phyloP scores from a whole-genome alignment of 805 yeast species.

The Myxozyma geophila region DNA sequence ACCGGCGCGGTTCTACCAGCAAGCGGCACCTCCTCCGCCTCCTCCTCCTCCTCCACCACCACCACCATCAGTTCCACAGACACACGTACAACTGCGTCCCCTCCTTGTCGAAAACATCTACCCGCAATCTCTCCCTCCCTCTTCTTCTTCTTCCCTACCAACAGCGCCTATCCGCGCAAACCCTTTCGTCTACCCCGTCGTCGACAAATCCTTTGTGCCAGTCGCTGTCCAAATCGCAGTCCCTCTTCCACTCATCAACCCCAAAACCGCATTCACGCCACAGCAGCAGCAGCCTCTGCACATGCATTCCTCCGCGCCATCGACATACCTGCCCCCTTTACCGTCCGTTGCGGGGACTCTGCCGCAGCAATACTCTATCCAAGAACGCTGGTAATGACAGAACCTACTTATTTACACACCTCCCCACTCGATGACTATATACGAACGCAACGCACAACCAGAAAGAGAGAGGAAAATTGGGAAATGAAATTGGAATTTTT shows the following conservation, averaged over 20 bases:
- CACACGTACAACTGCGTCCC: background rate
- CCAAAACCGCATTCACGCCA: no score
- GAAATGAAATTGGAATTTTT: no score
- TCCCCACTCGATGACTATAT: no score
- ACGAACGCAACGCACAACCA: no score
- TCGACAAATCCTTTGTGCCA: constrained; percentile 19
- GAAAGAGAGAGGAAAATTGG: no score
- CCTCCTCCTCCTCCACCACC: background rate
- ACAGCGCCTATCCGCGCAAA: constrained; percentile 8
- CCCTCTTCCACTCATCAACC: background rate
- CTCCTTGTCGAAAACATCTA: constrained; percentile 5
- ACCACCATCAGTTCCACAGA: background rate
- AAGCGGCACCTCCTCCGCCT: constrained; percentile 5
- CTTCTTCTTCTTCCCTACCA: background rate
- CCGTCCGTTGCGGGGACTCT: no score
- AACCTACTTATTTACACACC: no score
- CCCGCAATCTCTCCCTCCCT: background rate
- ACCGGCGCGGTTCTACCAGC: background rate
- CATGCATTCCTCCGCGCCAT: no score
- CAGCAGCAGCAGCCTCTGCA: no score
- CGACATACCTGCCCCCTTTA: no score
- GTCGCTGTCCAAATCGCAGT: background rate
- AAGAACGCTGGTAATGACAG: no score
- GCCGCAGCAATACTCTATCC: no score
- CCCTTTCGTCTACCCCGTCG: constrained; percentile 31